Conservation (phyloP, 164 flowering plant species). For the Cinnamomum micranthum region DNA sequence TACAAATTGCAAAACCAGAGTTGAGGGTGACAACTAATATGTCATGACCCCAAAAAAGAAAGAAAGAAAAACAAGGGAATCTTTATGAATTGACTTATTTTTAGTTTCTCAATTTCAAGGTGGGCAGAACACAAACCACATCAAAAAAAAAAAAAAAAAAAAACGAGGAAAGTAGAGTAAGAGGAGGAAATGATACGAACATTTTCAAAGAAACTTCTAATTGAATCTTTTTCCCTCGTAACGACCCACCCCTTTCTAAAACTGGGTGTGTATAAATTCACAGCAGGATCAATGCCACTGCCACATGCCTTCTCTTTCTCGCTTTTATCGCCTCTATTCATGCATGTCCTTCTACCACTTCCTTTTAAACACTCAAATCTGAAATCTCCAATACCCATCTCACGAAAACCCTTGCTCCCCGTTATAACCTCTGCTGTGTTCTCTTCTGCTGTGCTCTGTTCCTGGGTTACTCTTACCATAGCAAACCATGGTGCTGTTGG, state of each 20-base stretch:
- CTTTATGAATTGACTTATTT: conserved; percentile 1
- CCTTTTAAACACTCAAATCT: conserved; percentile 3
- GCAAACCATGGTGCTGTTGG: conserved; percentile 58
- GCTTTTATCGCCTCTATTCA: neutral
- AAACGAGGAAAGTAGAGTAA: neutral
- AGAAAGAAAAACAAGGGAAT: neutral
- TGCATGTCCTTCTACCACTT: conserved; percentile 10
- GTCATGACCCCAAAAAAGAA: too few relatives aligned
- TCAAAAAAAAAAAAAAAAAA: neutral
- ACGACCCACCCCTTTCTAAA: neutral
- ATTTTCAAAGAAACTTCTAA: neutral
- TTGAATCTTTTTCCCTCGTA: neutral
- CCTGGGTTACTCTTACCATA: neutral
- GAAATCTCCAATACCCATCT: conserved; percentile 1
- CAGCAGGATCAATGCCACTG: neutral
- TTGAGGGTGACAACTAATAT: too few relatives aligned
- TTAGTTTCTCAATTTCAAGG: neutral
- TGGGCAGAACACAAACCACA: neutral
- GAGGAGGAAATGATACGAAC: neutral
- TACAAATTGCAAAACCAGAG: neutral
- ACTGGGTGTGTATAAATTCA: neutral
- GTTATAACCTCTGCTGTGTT: neutral
- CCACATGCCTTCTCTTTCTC: conserved; percentile 2
- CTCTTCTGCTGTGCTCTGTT: neutral
- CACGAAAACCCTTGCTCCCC: neutral